Conservation (phyloP, 148 eudicot genomes). For the Rhododendron henanense region DNA sequence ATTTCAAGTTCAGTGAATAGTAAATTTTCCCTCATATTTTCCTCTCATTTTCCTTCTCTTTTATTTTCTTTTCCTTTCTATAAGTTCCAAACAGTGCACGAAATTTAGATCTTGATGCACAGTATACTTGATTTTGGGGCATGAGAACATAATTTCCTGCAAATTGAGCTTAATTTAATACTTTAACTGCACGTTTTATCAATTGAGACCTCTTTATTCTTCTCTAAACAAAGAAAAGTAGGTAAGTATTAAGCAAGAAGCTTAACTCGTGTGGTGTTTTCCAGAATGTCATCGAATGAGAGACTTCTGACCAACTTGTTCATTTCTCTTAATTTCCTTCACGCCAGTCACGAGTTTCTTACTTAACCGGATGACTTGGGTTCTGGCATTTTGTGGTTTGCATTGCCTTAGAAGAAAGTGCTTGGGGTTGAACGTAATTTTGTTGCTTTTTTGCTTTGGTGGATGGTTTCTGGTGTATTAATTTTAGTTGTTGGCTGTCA, state of each 20-base stretch:
- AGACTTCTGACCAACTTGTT: slow-evolving; percentile 1
- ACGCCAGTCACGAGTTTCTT: slow-evolving; percentile 9
- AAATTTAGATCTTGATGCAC: neutral
- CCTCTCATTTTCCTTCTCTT: no score
- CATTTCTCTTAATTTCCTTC: neutral
- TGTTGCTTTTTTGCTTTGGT: neutral
- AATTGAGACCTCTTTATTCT: neutral
- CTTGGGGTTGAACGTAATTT: slow-evolving; percentile 6
- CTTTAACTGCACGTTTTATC: neutral
- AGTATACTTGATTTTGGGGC: neutral
- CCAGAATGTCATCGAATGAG: neutral
- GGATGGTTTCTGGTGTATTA: slow-evolving; percentile 6
- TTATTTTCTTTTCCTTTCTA: no score
- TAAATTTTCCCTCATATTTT: no score
- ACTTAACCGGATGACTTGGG: slow-evolving; percentile 13
- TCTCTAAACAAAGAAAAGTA: neutral
- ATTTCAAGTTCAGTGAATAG: no score
- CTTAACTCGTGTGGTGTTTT: neutral
- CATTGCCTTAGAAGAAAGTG: slow-evolving; percentile 8
- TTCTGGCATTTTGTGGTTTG: slow-evolving; percentile 13
- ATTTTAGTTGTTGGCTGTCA: slow-evolving; percentile 12
- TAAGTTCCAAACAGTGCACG: no score
- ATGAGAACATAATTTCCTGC: neutral
- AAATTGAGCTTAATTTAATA: neutral
- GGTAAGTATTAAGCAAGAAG: neutral